Conservation (phyloP, 441 rosid genomes). For the Populus hybrid region DNA sequence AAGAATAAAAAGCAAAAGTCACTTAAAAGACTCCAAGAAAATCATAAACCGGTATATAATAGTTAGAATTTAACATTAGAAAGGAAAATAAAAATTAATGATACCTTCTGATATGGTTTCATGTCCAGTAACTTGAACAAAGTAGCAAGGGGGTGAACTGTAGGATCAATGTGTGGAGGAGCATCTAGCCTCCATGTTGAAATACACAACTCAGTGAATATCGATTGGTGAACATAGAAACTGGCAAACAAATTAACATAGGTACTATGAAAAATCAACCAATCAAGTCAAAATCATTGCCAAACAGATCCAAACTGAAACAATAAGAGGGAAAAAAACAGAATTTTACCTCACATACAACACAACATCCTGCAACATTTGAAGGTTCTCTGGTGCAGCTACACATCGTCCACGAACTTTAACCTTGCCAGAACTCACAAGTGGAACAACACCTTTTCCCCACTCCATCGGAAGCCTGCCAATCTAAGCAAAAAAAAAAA, state of each 20-base stretch:
- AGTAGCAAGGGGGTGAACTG: conserved; percentile 47
- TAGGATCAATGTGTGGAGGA: conserved; percentile 40
- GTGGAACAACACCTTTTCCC: conserved; percentile 55
- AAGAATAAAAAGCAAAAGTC: neutral
- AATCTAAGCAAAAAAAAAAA: conserved; percentile 32
- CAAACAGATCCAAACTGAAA: neutral
- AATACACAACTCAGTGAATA: conserved; percentile 22
- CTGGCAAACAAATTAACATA: neutral
- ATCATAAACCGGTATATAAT: neutral
- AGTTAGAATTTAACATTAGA: neutral
- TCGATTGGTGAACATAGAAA: neutral
- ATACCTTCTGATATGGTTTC: conserved; percentile 52
- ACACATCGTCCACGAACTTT: conserved; percentile 54
- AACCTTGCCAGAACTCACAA: conserved; percentile 45
- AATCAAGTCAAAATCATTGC: no score
- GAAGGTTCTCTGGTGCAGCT: conserved; percentile 38
- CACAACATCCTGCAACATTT: neutral
- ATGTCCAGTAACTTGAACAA: conserved; percentile 50
- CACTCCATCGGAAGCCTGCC: conserved; percentile 78
- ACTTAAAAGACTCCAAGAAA: neutral
- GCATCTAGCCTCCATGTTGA: conserved; percentile 57
- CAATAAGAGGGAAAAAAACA: neutral
- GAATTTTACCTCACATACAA: conserved; percentile 2
- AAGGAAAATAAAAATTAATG: neutral
- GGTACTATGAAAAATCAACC: no score